phyloP scores from a whole-genome alignment of 176 grass and related monocot species.

The Neostapfia colusana region DNA sequence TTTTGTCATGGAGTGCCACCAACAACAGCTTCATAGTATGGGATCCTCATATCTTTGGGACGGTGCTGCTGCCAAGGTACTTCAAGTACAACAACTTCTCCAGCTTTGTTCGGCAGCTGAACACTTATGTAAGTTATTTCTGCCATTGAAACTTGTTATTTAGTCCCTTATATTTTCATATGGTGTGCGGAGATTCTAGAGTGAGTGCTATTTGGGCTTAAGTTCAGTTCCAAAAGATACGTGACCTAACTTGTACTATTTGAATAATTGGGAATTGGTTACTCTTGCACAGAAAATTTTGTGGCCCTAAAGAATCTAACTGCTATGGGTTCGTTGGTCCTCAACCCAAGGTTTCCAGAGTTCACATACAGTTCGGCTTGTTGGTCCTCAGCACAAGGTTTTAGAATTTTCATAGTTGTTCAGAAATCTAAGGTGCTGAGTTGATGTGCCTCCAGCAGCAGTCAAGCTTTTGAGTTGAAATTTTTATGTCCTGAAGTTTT shows the following conservation, averaged over 20 bases:
- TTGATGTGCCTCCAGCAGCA: background rate
- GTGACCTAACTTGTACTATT: background rate
- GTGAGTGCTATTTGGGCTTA: background rate
- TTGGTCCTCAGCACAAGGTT: background rate
- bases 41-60: slow-evolving; percentile 78
- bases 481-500: background rate
- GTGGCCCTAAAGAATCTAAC: background rate
- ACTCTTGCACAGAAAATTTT: background rate
- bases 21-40: slow-evolving; percentile 87
- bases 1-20: slow-evolving; percentile 69
- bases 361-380: background rate
- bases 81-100: slow-evolving; percentile 99
- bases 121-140: slow-evolving; percentile 99
- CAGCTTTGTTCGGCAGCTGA: slow-evolving; percentile 95
- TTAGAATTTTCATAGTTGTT: background rate
- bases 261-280: background rate
- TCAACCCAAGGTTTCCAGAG: background rate
- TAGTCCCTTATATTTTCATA: no score
- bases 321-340: background rate
- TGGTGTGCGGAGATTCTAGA: no score
- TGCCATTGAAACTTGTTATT: no score
- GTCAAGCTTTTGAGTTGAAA: background rate
- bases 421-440: background rate
- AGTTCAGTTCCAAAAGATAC: background rate
- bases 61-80: slow-evolving; percentile 63